Evolutionary conservation across 495 filamentous ascomycete species (phyloP), one percentile per base, ranked within the genome.

Genomic region (Podospora sp.): DNA sequence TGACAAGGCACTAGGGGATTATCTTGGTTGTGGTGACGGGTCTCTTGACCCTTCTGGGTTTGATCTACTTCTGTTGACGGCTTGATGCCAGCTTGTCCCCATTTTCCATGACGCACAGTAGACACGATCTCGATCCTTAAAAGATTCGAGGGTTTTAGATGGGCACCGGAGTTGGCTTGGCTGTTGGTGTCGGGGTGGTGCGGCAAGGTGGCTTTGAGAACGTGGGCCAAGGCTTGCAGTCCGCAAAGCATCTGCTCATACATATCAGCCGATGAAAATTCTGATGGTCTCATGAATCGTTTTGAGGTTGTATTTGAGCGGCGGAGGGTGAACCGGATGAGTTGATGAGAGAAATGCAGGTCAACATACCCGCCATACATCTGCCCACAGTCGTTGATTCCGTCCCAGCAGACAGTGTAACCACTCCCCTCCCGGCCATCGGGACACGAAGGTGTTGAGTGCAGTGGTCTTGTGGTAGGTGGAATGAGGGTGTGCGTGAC

Each of bases 341-440:
- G 14, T 18, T 21, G 22, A 26, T 46, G 59, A 22, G 35, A 24
- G 18, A 26, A 24, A 21, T 33, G 22, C 1, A 58, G 1, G 18
- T 49, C 35, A 33, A 63, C 71, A 8, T 67, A 71, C 72, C 67
- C 69, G 61, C 72, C 72, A 21, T 71, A 73, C 72, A 67, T 69
- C 65, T 49, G 33, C 6, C 71, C 71, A 25, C 68, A 72, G 50
- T 65, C 66, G 59, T 70, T 72, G 33, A 72, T 62, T 8, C 55
- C 65, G 25, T 72, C 68, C 57, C 49, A 59, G 58, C 71, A 72
- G 16, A 70, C 40, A 11, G 62, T 35, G 18, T 21, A 33, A 0
- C 61, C 61, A 7, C 2, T 21, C 0, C 50, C 61, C 24, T 25
- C 49, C 16, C 49, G 35, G 7, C 61, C 61, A 14, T 25, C 61